Evolutionary conservation across 805 yeast genomes (phyloP), one percentile per base, ranked within the genome.

Genomic region (Saccharomyces kudriavzevii): DNA sequence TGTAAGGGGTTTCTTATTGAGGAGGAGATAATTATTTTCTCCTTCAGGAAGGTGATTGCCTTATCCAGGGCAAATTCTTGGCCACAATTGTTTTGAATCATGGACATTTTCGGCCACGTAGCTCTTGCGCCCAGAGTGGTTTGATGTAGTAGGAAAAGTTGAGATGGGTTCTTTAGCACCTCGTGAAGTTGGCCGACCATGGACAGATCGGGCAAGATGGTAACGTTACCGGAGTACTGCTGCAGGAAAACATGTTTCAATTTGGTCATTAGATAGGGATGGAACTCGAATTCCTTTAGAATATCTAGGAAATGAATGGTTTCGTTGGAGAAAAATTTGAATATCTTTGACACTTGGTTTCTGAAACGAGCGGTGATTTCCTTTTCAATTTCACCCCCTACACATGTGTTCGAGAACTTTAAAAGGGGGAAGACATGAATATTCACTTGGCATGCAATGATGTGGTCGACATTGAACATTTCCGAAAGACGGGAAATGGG

Each of bases 381-480:
- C 55, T 80, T 78, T 60, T 85, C 88, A 46, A 82, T 71, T 57
- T 80, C 84, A 6, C 88, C 88, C 11, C 89, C 90, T 22, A 82
- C 83, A 65, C 82, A 80, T 22, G 84, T 80, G 3, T 84, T 77
- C 0, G 90, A 82, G 51, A 83, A 56, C 59, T 83, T 83, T 60
- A 94, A 74, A 50, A 92, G 78, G 0, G 99, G 99, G 2, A 87
- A 88, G 14, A 94, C 96, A 67, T 94, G 99, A 0, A 97, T 96
- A 65, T 94, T 94, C 1, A 94, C 99, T 68, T 94, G 99, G 48
- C 96, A 92, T 0, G 97, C 99, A 60, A 94, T 90, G 57, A 94
- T 91, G 68, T 94, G 97, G 67, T 94, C 96, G 29, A 94, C 97
- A 64, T 94, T 92, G 69, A 94, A 94, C 96, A 94, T 90, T 66